These are phyloP conservation scores for Aureococcus anophagefferens DNA, from an alignment of 108 stramenopile genomes.

Conservation along the genomic window DNA sequence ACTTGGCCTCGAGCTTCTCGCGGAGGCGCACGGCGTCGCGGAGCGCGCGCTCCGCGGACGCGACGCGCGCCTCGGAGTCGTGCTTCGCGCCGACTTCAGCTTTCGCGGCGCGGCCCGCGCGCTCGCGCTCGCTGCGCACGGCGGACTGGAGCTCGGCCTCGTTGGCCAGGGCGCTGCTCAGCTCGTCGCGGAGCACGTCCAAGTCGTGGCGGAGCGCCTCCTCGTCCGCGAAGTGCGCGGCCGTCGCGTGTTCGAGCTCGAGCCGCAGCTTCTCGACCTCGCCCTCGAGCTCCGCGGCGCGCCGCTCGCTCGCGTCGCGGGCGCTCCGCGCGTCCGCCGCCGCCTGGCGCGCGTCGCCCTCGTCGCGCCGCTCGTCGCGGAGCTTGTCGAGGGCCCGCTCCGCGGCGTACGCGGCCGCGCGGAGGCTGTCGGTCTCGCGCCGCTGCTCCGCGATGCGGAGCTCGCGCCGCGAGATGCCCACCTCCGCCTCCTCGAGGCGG, in stretches of 20 bases:
- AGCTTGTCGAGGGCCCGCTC: constrained; percentile 6
- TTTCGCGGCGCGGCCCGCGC: background rate
- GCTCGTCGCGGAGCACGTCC: constrained; percentile 7
- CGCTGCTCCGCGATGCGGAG: background rate
- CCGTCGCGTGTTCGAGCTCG: background rate
- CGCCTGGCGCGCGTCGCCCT: background rate
- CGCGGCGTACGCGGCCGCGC: constrained; percentile 1
- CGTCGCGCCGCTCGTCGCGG: constrained; percentile 6
- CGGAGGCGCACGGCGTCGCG: background rate
- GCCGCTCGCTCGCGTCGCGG: constrained; percentile 7
- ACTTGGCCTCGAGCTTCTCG: background rate
- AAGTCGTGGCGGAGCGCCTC: background rate
- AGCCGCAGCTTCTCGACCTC: background rate
- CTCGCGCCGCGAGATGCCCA: background rate
- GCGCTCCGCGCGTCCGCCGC: background rate
- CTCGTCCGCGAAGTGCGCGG: background rate
- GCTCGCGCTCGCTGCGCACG: background rate
- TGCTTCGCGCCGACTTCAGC: background rate
- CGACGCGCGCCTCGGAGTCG: background rate
- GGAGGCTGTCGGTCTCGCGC: background rate
- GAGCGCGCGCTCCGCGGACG: background rate
- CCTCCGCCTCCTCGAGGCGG: background rate
- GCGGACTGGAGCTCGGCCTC: constrained; percentile 5
- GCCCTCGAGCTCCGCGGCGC: background rate
- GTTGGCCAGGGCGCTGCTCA: background rate